These are phyloP conservation scores for Penicillium psychrosexuale DNA, from an alignment of 2,329 filamentous ascomycete species.

Conservation along the genomic window DNA sequence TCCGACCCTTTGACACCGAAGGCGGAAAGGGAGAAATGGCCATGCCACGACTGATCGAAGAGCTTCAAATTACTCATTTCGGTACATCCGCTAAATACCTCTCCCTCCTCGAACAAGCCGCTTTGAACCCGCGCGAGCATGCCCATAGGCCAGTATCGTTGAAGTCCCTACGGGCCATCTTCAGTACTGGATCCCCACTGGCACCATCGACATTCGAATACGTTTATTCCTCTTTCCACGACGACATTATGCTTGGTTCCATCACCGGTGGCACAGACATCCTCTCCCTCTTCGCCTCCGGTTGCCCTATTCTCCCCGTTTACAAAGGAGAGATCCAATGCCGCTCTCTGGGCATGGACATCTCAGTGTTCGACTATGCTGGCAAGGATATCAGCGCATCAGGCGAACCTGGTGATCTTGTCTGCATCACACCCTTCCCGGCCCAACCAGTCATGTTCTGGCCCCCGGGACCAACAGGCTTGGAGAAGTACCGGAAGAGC, in stretches of 20 bases:
- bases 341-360: slow-evolving; percentile 75
- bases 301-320: slow-evolving; percentile 72
- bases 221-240: slow-evolving; percentile 78
- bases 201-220: slow-evolving; percentile 91
- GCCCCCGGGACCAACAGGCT: slow-evolving; percentile 60
- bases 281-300: slow-evolving; percentile 87
- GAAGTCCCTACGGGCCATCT: slow-evolving; percentile 72
- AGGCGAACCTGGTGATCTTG: slow-evolving; percentile 77
- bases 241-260: slow-evolving; percentile 77
- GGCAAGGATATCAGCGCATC: slow-evolving; percentile 57
- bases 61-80: slow-evolving; percentile 83
- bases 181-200: slow-evolving; percentile 88
- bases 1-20: slow-evolving; percentile 61
- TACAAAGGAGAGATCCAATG: slow-evolving; percentile 73
- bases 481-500: slow-evolving; percentile 72
- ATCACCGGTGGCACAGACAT: slow-evolving; percentile 98
- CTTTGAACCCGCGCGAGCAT: slow-evolving; percentile 58
- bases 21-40: slow-evolving; percentile 68
- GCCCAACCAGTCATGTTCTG: slow-evolving; percentile 91
- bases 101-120: slow-evolving; percentile 79
- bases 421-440: slow-evolving; percentile 82
- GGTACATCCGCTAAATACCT: slow-evolving; percentile 94
- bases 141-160: slow-evolving; percentile 40
- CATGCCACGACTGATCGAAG: slow-evolving; percentile 76
- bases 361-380: slow-evolving; percentile 56